These are phyloP conservation scores for Salix koriyanagi DNA, from an alignment of 345 rosid genomes.

Conservation along the genomic window DNA sequence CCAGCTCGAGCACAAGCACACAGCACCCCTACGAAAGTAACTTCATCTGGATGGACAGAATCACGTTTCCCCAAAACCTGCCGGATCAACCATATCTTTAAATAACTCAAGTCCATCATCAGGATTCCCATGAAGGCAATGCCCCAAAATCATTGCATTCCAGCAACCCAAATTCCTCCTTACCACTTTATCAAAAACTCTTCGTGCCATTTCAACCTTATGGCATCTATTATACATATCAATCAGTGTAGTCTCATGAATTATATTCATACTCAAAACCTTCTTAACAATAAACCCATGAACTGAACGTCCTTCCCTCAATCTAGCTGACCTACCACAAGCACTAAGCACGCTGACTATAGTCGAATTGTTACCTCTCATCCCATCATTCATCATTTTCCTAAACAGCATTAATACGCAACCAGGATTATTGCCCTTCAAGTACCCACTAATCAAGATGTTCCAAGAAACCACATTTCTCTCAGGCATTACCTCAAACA, in stretches of 20 bases:
- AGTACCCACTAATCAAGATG: conserved; percentile 52
- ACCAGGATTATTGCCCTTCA: conserved; percentile 25
- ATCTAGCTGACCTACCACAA: conserved; percentile 58
- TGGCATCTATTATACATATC: conserved; percentile 62
- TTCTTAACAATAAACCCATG: conserved; percentile 50
- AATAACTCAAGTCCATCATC: conserved; percentile 53
- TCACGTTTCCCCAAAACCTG: conserved; percentile 1
- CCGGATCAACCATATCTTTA: conserved; percentile 27
- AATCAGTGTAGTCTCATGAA: conserved; percentile 48
- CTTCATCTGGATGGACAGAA: conserved; percentile 41
- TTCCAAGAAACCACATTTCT: conserved; percentile 58
- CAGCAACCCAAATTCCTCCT: conserved; percentile 49
- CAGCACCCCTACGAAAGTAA: conserved; percentile 56
- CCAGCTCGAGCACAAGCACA: conserved; percentile 61
- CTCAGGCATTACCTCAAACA: conserved; percentile 49
- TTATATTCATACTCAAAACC: conserved; percentile 21
- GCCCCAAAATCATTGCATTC: conserved; percentile 80
- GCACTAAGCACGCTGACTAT: conserved; percentile 44
- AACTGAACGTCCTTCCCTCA: conserved; percentile 66
- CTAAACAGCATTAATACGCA: conserved; percentile 51
- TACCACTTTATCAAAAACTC: conserved; percentile 41
- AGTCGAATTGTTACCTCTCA: conserved; percentile 38
- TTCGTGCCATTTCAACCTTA: conserved; percentile 46
- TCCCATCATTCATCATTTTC: conserved; percentile 41
- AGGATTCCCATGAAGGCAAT: conserved; percentile 67